Conservation (phyloP, 176 grass and related monocot genomes). For the Bothriochloa decipiens region DNA sequence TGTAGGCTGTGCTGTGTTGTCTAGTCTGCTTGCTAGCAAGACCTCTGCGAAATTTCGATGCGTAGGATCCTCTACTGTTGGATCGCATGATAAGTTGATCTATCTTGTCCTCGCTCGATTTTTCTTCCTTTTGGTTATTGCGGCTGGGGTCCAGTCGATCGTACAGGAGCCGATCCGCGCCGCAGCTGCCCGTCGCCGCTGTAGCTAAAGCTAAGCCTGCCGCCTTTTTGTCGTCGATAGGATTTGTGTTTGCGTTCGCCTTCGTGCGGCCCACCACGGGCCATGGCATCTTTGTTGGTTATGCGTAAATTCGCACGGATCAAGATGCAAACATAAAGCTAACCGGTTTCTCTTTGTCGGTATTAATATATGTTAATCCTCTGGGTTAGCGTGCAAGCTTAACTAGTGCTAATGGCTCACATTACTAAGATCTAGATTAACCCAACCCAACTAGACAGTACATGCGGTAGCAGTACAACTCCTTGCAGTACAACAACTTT, state of each 20-base stretch:
- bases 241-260: neutral
- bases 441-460: constrained; percentile 21
- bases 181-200: constrained; percentile 33
- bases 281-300: constrained; percentile 11
- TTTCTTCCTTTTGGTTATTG: neutral
- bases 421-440: constrained; percentile 22
- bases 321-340: neutral
- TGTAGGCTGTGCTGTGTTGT: neutral
- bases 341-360: constrained; percentile 2
- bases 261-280: constrained; percentile 5
- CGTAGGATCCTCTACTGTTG: neutral
- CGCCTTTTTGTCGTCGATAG: constrained; percentile 17
- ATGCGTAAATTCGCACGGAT: constrained; percentile 23
- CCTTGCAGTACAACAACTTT: neutral
- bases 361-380: constrained; percentile 1
- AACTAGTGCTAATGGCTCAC: neutral
- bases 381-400: neutral
- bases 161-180: constrained; percentile 28
- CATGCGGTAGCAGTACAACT: constrained; percentile 44
- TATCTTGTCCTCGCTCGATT: constrained; percentile 12
- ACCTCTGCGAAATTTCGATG: constrained; percentile 6
- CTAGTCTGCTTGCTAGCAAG: neutral
- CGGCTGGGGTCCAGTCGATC: constrained; percentile 37
- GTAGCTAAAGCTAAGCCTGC: constrained; percentile 16
- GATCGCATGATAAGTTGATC: neutral